phyloP scores from a whole-genome alignment of 2,329 filamentous ascomycete genomes.

The Epichloe baconii region DNA sequence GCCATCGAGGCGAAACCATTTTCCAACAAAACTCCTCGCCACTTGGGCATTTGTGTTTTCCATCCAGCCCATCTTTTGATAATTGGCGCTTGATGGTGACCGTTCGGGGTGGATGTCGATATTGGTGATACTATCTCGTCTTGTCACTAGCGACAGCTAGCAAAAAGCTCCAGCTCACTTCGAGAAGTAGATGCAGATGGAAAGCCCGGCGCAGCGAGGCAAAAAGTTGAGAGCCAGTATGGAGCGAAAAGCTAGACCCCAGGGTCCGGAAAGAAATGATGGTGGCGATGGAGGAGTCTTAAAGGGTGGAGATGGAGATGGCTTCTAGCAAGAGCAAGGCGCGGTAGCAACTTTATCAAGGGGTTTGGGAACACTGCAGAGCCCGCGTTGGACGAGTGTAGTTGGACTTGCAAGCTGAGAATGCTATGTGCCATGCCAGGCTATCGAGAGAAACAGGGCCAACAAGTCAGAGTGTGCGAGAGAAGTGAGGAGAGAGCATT shows the following conservation, averaged over 20 bases:
- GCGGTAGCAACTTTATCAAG: background rate
- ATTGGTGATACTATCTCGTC: background rate
- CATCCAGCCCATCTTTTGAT: conserved; percentile 31
- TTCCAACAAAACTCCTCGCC: conserved; percentile 52
- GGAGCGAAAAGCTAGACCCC: background rate
- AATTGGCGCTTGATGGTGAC: background rate
- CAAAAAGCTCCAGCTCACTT: background rate
- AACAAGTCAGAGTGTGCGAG: background rate
- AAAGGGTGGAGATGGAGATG: background rate
- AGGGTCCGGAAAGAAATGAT: background rate
- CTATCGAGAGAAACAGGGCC: background rate
- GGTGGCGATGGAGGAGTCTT: conserved; percentile 1
- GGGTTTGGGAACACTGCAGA: background rate
- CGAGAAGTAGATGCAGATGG: background rate
- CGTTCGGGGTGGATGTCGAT: background rate
- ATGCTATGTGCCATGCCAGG: conserved; percentile 1
- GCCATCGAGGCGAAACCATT: conserved; percentile 69
- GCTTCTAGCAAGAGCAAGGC: background rate
- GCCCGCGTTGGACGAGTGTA: background rate
- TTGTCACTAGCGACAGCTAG: background rate
- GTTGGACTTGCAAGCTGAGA: background rate
- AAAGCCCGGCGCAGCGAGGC: background rate
- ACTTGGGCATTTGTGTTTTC: conserved; percentile 41
- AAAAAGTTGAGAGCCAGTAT: background rate
- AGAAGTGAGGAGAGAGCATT: background rate